Conservation (phyloP, 768 basidiomycete genomes). For the Vishniacozyma victoriae region DNA sequence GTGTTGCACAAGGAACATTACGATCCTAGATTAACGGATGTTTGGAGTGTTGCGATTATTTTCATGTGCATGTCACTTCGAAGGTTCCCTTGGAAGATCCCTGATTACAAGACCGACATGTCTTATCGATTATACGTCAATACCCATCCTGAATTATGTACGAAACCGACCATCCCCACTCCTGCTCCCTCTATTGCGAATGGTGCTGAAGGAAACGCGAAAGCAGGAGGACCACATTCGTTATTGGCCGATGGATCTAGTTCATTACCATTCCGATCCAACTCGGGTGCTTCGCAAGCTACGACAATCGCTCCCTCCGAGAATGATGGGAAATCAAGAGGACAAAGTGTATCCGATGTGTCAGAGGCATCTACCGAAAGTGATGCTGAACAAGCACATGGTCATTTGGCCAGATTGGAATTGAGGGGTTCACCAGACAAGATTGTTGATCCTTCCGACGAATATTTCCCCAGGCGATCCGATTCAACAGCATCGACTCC, state of each 20-base stretch:
- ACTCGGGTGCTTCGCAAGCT: conserved; percentile 12
- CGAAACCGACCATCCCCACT: conserved; percentile 45
- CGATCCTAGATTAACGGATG: conserved; percentile 95
- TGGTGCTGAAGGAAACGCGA: conserved; percentile 17
- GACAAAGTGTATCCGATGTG: too few relatives aligned
- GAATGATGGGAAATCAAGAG: background rate
- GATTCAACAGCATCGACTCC: conserved; percentile 56
- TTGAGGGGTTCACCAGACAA: conserved; percentile 52
- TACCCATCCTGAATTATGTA: conserved; percentile 80
- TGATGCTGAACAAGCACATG: conserved; percentile 15
- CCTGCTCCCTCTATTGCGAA: conserved; percentile 34
- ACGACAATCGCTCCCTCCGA: background rate
- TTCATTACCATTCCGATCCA: conserved; percentile 34
- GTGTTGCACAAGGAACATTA: conserved; percentile 74
- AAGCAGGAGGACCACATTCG: conserved; percentile 27
- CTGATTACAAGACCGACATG: conserved; percentile 85
- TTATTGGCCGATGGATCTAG: conserved; percentile 35
- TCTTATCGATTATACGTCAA: conserved; percentile 86
- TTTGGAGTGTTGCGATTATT: conserved; percentile 97
- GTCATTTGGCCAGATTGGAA: conserved; percentile 15
- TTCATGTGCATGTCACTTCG: conserved; percentile 98
- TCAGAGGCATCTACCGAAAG: conserved; percentile 1
- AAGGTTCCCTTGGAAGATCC: conserved; percentile 98
- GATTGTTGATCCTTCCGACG: conserved; percentile 67
- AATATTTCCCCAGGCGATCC: conserved; percentile 67